Evolutionary conservation across 331 rosid genomes (phyloP).

Genomic region (Rhamnella rubrinervis): DNA sequence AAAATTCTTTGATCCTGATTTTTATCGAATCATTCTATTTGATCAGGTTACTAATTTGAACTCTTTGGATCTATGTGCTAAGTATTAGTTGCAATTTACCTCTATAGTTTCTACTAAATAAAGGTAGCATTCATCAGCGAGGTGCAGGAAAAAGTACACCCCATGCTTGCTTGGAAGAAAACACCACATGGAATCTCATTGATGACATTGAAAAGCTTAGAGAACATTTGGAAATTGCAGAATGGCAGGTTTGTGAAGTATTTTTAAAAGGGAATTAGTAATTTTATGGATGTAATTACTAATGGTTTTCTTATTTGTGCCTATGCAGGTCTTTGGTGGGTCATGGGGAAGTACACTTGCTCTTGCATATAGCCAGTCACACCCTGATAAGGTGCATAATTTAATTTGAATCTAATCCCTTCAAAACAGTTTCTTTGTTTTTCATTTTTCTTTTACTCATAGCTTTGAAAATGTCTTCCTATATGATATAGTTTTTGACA

Average conservation of each 20-base stretch:
- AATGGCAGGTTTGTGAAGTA: constrained; percentile 76
- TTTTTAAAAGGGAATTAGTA: constrained; percentile 4
- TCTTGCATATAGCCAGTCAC: constrained; percentile 68
- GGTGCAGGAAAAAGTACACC: constrained; percentile 95
- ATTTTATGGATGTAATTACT: constrained; percentile 7
- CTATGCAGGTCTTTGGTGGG: constrained; percentile 85
- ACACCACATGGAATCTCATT: constrained; percentile 93
- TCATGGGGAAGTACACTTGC: constrained; percentile 98
- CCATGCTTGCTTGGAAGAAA: constrained; percentile 90
- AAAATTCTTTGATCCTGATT: constrained; percentile 81
- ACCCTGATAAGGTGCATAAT: constrained; percentile 47
- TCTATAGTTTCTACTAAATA: constrained; percentile 7
- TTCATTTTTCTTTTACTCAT: not conserved
- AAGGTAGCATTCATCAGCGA: constrained; percentile 50
- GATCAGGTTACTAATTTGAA: constrained; percentile 69
- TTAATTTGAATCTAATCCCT: constrained; percentile 10
- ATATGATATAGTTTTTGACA: constrained; percentile 15
- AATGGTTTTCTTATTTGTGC: constrained; percentile 21
- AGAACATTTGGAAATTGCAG: constrained; percentile 84
- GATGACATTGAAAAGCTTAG: constrained; percentile 84
- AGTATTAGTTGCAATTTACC: not conserved
- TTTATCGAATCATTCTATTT: constrained; percentile 70
- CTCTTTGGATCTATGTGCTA: constrained; percentile 21
- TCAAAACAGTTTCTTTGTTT: not conserved
- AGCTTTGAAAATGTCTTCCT: constrained; percentile 10